Evolutionary conservation across 2,329 filamentous ascomycete species (phyloP), one percentile per base, ranked within the genome.

Genomic region (Fusarium decemcellulare): DNA sequence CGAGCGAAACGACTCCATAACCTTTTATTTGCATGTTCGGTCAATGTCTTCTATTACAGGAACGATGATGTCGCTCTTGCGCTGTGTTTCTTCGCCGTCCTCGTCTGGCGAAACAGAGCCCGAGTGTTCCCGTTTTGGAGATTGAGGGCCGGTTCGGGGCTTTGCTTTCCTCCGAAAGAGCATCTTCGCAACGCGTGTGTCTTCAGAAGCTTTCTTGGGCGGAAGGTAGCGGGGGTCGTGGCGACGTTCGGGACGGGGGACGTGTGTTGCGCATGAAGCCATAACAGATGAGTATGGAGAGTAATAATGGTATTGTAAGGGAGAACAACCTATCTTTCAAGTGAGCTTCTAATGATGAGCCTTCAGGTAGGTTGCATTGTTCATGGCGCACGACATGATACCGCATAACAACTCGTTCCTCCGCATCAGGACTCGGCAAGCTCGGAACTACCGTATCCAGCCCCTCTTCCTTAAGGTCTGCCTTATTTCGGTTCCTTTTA

Each of bases 81-180:
- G 18, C 18, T 23, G 18, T 23, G 29, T 1, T 58, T 23, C 12
- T 29, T 11, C 18, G 18, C 18, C 18, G 1, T 67, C 50, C 4
- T 37, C 42, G 2, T 8, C 39, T 1, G 58, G 53, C 5, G 61
- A 65, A 1, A 34, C 32, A 0, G 58, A 65, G 34, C 47, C 52
- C 3, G 67, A 70, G 18, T 23, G 18, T 6, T n/a, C 29, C 8
- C 64, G 48, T 14, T 67, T 60, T 5, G 58, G 46, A 5, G 43
- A 54, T 6, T 60, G 32, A 2, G 67, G 65, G 5, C 30, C 27
- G 12, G 7, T 44, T 1, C 47, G 58, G 4, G 27, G 12, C n/a
- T 43, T 46, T 0, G 15, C 6, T 1, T 15, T 67, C 4, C 39
- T n/a, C 30, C 58, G 48, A 5, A 65, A 37, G 0, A 62, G 62